Evolutionary conservation across 106 monocot species (phyloP).

Genomic region (Acorus calamus): DNA sequence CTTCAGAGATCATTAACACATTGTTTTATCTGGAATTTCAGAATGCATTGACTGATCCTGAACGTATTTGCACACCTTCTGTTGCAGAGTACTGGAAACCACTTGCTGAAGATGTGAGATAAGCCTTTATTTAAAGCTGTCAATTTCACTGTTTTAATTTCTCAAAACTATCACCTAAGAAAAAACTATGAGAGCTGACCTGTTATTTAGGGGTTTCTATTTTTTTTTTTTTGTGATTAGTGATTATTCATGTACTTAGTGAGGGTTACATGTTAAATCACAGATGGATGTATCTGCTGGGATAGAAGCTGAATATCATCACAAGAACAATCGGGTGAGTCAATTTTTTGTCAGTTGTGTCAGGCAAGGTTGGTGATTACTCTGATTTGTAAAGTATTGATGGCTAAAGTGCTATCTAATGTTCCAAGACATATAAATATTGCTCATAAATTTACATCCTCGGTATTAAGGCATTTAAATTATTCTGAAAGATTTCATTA

Average conservation of each 20-base stretch:
- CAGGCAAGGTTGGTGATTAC: too few relatives aligned
- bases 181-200: too few relatives aligned
- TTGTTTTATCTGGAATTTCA: constrained; percentile 4
- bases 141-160: neutral
- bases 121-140: neutral
- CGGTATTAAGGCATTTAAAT: too few relatives aligned
- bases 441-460: too few relatives aligned
- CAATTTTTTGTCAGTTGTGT: too few relatives aligned
- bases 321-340: constrained; percentile 86
- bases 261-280: neutral
- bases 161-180: too few relatives aligned
- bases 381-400: too few relatives aligned
- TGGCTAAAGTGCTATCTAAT: too few relatives aligned
- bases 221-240: neutral
- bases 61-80: constrained; percentile 67
- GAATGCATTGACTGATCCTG: constrained; percentile 84
- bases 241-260: neutral
- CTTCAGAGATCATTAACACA: too few relatives aligned
- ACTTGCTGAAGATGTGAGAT: constrained; percentile 87
- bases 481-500: too few relatives aligned
- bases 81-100: constrained; percentile 94
- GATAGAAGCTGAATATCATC: constrained; percentile 93
- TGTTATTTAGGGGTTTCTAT: neutral
- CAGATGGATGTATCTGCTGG: constrained; percentile 96
- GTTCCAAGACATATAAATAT: too few relatives aligned